Evolutionary conservation across 805 yeast species (phyloP), one percentile per base, ranked within the genome.

Genomic region (Starmerella bombicola): DNA sequence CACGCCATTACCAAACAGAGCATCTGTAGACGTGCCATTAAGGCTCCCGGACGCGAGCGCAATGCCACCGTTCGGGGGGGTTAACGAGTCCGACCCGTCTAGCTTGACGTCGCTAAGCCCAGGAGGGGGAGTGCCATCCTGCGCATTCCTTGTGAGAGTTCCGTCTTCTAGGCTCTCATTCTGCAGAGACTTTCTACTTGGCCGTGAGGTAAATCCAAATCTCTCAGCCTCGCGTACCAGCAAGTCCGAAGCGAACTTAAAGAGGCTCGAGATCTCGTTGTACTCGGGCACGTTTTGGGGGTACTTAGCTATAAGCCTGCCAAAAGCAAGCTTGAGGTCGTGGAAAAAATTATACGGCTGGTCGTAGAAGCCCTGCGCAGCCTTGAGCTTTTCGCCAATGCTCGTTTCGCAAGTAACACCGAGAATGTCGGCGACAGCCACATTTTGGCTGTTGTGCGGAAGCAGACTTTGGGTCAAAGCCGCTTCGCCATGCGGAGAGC

Each of bases 151-250:
- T 24, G 13, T 9, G 13, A 24, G 9, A 24, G 12, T 13, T 10
- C 12, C 9, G 13, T 9, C 12, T 24, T 24, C 28, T 13, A 13
- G 28, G 28, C 13, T 24, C 13, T 9, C 9, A 10, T 24, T 13
- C 12, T 24, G 28, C 13, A 13, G 28, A 13, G 28, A 10, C 28
- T 24, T 24, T 13, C 13, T 13, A 13, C 9, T 24, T 9, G 9
- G 28, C 13, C 41, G 41, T 28, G 29, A 28, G 25, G 47, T 33
- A 29, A 55, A 37, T 5, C 50, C 53, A 21, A 58, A 45, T 22
- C 65, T 53, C 29, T 47, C 39, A 16, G 55, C 60, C 42, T 61
- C 65, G 15, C 64, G 55, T 26, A 56, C 35, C 16, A 61, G 41
- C 40, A 60, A 47, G 33, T 60, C 62, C 3, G 51, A 48, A 15